These are phyloP conservation scores for Lentinula sp. DNA, from an alignment of 768 basidiomycete species.

Conservation along the genomic window DNA sequence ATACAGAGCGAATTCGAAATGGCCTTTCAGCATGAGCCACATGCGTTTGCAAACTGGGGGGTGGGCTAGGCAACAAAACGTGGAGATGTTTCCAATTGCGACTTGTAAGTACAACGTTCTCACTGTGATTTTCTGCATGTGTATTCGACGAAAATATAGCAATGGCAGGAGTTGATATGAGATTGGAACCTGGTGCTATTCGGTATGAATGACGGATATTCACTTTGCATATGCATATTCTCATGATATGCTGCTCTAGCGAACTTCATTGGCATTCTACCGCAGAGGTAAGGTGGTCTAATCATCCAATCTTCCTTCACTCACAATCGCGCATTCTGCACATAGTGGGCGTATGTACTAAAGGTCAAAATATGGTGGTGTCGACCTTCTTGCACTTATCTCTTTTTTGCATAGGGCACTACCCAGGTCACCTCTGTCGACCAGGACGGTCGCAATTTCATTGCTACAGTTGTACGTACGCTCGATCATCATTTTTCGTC, in stretches of 20 bases:
- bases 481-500: not conserved
- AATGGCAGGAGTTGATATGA: conserved; percentile 34
- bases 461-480: conserved; percentile 7
- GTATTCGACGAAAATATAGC: not conserved
- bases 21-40: conserved; percentile 59
- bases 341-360: conserved; percentile 7
- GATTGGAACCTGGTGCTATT: conserved; percentile 32
- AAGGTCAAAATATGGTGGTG: not conserved
- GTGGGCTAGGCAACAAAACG: conserved; percentile 59
- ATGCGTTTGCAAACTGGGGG: conserved; percentile 57
- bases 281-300: conserved; percentile 26
- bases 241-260: conserved; percentile 3
- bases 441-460: conserved; percentile 8
- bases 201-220: conserved; percentile 19
- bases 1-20: conserved; percentile 41
- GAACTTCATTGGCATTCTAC: conserved; percentile 44
- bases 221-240: not conserved
- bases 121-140: not conserved
- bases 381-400: not conserved
- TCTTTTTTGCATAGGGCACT: conserved; percentile 6
- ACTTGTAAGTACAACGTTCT: conserved; percentile 14
- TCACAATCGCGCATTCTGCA: not conserved
- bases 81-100: conserved; percentile 32
- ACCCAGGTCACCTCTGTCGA: conserved; percentile 13
- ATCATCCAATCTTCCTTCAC: not conserved